Percentiles rank a stretch among this genome's conserved stretches.
These are phyloP conservation scores for Fusarium sp. DNA, from an alignment of 2,329 filamentous ascomycete species.

Conservation along the genomic window DNA sequence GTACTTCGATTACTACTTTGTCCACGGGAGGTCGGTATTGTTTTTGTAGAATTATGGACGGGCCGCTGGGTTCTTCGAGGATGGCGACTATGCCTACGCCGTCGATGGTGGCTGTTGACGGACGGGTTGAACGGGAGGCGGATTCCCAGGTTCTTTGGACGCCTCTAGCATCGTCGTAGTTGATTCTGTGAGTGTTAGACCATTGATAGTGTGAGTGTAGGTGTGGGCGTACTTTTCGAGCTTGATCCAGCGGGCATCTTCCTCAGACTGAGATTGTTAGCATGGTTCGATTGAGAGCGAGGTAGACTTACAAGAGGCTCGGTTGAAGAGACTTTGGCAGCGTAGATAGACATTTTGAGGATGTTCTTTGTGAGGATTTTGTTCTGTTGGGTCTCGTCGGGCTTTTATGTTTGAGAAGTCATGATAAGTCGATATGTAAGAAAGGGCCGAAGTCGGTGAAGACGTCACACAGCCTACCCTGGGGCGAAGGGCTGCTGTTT, in stretches of 20 bases:
- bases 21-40: constrained; percentile 74
- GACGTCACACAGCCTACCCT: constrained; percentile 38
- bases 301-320: constrained; percentile 57
- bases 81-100: constrained; percentile 80
- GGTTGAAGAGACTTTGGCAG: constrained; percentile 58
- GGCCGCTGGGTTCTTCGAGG: constrained; percentile 65
- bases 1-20: constrained; percentile 71
- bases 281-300: rapidly evolving
- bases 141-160: constrained; percentile 75
- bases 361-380: too few relatives aligned
- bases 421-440: constrained; percentile 14
- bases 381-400: background rate
- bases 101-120: constrained; percentile 70
- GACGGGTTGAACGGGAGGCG: constrained; percentile 76
- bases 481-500: background rate
- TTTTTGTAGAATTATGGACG: constrained; percentile 72
- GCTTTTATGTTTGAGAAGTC: constrained; percentile 7
- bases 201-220: background rate
- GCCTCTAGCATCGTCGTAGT: constrained; percentile 73
- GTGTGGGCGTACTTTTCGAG: constrained; percentile 62
- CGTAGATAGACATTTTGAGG: constrained; percentile 58
- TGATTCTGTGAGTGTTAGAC: constrained; percentile 58
- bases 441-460: constrained; percentile 37
- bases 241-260: constrained; percentile 70
- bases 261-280: constrained; percentile 54